Conservation (phyloP, 2,329 filamentous ascomycete species). For the Colletotrichum siamense region DNA sequence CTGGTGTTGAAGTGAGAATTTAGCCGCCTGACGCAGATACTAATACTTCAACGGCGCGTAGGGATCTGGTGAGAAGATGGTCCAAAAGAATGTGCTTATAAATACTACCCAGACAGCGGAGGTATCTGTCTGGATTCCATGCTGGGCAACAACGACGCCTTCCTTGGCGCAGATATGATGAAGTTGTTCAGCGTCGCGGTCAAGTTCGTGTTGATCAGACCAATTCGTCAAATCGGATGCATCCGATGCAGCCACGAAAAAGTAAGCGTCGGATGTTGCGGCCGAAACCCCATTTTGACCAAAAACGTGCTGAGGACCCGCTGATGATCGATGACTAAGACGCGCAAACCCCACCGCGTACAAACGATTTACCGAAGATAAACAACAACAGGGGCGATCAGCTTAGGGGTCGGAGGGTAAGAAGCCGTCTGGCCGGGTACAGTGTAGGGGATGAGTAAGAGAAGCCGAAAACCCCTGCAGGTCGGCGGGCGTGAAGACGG, state of each 20-base stretch:
- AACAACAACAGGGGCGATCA: not conserved
- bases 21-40: no score
- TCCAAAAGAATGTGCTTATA: no score
- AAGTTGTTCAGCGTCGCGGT: not conserved
- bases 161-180: not conserved
- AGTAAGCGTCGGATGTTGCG: not conserved
- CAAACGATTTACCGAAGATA: not conserved
- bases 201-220: not conserved
- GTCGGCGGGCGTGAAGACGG: not conserved
- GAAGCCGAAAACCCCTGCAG: conserved; percentile 18
- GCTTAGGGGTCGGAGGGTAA: not conserved
- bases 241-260: not conserved
- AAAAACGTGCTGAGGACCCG: not conserved
- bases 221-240: not conserved
- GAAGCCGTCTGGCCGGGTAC: not conserved
- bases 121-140: no score
- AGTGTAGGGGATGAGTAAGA: not conserved
- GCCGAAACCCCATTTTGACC: not conserved
- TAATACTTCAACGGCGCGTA: no score
- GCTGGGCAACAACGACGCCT: not conserved
- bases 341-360: not conserved
- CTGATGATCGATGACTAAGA: not conserved
- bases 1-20: no score
- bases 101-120: no score
- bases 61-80: no score